Conservation (phyloP, 2,329 filamentous ascomycete genomes). For the Botrytis tulipae region DNA sequence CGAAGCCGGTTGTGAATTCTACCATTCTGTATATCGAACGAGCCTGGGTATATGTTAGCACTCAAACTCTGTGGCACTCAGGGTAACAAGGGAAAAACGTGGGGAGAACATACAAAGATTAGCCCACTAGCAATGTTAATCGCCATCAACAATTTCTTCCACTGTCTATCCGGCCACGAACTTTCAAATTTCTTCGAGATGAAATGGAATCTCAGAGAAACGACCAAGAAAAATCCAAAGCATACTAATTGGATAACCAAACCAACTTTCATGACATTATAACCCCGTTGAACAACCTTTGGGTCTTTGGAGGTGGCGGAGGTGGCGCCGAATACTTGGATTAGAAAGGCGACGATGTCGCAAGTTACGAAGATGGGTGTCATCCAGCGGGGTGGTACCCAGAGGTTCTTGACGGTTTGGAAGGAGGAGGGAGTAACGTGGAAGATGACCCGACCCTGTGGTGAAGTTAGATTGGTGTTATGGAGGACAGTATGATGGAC, state of each 20-base stretch:
- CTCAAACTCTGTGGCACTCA: background rate
- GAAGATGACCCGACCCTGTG: slow-evolving; percentile 44
- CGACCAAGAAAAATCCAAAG: slow-evolving; percentile 44
- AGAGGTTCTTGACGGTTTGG: slow-evolving; percentile 40
- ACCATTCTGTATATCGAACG: slow-evolving; percentile 52
- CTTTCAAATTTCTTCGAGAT: slow-evolving; percentile 33
- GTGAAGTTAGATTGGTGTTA: background rate
- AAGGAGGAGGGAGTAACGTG: slow-evolving; percentile 39
- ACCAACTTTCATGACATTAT: slow-evolving; percentile 44
- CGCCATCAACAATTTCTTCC: slow-evolving; percentile 43
- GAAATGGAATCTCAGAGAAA: slow-evolving; percentile 44
- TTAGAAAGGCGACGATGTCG: slow-evolving; percentile 47
- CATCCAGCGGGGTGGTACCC: slow-evolving; percentile 43
- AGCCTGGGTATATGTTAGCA: background rate
- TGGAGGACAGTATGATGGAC: slow-evolving; percentile 38
- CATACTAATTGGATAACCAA: slow-evolving; percentile 43
- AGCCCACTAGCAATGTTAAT: slow-evolving; percentile 46
- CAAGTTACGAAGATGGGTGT: slow-evolving; percentile 47
- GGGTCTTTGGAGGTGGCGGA: slow-evolving; percentile 45
- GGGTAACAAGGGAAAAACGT: background rate
- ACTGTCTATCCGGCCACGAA: slow-evolving; percentile 39
- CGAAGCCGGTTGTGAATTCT: slow-evolving; percentile 50
- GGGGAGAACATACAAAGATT: slow-evolving; percentile 44
- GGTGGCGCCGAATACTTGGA: slow-evolving; percentile 46
- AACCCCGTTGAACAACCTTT: slow-evolving; percentile 42